Conservation (phyloP, 139 green algal species). For the Tetraselmis striata region DNA sequence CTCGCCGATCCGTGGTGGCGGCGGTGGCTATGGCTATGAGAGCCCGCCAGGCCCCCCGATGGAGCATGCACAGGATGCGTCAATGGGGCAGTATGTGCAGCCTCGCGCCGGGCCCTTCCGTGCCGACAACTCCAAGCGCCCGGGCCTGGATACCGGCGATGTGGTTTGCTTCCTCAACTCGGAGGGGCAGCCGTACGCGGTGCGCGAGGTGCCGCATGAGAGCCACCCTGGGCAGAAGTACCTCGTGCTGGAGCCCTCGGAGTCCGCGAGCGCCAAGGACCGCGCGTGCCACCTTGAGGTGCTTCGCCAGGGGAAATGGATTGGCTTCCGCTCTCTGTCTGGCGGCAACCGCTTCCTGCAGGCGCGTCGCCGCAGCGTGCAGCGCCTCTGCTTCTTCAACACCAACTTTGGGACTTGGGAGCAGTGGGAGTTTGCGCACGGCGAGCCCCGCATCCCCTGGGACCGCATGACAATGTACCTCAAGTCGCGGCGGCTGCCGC, state of each 20-base stretch:
- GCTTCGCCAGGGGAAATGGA: conserved; percentile 39
- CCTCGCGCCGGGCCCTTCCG: conserved; percentile 12
- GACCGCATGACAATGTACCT: conserved; percentile 26
- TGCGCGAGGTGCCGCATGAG: not conserved
- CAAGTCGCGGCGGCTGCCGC: conserved; percentile 40
- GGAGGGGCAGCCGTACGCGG: conserved; percentile 2
- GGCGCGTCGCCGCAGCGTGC: conserved; percentile 36
- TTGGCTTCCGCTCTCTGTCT: conserved; percentile 48
- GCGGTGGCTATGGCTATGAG: not conserved
- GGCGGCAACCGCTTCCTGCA: conserved; percentile 62
- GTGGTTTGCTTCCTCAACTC: conserved; percentile 24
- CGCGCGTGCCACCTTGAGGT: conserved; percentile 14
- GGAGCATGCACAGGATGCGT: not conserved
- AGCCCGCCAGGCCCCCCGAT: not conserved
- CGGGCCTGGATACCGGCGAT: conserved; percentile 27
- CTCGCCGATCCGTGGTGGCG: not conserved
- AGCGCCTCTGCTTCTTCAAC: conserved; percentile 63
- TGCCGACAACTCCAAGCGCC: conserved; percentile 2
- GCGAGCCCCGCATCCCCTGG: conserved; percentile 26
- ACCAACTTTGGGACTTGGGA: conserved; percentile 62
- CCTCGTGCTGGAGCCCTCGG: not conserved
- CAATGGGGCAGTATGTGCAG: conserved; percentile 1
- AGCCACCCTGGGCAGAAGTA: not conserved
- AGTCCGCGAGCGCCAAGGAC: not conserved
- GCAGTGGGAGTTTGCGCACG: conserved; percentile 55